A percentile compares a stretch with the other conserved stretches of the same genome.
Evolutionary conservation across 1,284 basidiomycete species (phyloP).

Genomic region (Uromyces viciae-fabae): DNA sequence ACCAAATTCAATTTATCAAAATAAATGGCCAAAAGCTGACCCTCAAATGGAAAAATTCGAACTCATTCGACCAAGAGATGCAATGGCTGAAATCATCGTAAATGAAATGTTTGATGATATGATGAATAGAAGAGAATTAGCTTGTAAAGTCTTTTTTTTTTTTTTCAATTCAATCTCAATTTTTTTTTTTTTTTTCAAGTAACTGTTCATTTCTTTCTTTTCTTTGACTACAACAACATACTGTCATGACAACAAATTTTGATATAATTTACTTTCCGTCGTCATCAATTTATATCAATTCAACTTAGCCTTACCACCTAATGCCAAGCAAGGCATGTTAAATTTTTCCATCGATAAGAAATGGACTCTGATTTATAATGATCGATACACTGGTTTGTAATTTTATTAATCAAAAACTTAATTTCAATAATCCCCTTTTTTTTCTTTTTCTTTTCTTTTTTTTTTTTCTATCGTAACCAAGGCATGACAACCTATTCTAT

Average conservation of each 20-base stretch:
- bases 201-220: neutral
- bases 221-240: too few relatives aligned
- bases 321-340: constrained; percentile 40
- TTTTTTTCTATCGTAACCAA: too few relatives aligned
- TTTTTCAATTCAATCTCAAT: neutral
- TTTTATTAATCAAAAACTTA: too few relatives aligned
- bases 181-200: neutral
- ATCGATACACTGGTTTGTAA: constrained; percentile 26
- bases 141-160: constrained; percentile 21
- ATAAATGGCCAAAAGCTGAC: constrained; percentile 31
- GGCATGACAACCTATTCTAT: too few relatives aligned
- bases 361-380: constrained; percentile 43
- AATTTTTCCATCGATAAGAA: constrained; percentile 45
- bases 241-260: neutral
- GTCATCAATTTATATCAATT: too few relatives aligned
- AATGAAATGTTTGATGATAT: constrained; percentile 44
- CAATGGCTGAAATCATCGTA: neutral
- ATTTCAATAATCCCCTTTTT: too few relatives aligned
- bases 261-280: too few relatives aligned
- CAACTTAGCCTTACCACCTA: constrained; percentile 13
- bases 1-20: neutral
- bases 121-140: constrained; percentile 40
- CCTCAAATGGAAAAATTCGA: constrained; percentile 32
- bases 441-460: too few relatives aligned
- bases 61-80: constrained; percentile 21